A percentile compares a stretch with the other conserved stretches of the same genome.
These are phyloP conservation scores for Rhodosporidiobolus sp. DNA, from an alignment of 768 basidiomycete genomes.

Conservation along the genomic window DNA sequence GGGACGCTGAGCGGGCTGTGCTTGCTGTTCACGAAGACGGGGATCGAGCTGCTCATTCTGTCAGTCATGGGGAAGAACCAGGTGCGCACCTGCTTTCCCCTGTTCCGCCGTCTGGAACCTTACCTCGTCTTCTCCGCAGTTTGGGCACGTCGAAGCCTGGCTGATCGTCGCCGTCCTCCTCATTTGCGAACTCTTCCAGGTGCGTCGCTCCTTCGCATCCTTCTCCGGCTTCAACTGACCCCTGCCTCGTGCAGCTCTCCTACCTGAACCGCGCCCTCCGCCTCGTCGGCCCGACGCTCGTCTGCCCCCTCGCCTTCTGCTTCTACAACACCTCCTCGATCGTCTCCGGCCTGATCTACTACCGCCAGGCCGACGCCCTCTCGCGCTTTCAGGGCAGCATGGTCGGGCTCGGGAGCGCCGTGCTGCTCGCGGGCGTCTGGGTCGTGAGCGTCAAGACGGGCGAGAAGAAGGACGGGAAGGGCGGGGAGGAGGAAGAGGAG, in stretches of 20 bases:
- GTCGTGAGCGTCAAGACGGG: conserved; percentile 71
- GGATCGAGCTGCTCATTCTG: conserved; percentile 78
- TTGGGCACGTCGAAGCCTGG: conserved; percentile 58
- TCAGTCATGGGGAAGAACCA: conserved; percentile 71
- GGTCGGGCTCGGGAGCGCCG: conserved; percentile 69
- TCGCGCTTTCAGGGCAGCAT: conserved; percentile 66
- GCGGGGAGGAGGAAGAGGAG: not conserved
- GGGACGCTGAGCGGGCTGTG: conserved; percentile 90
- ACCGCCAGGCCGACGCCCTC: conserved; percentile 75
- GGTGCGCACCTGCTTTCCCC: conserved; percentile 10
- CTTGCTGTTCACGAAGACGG: conserved; percentile 87
- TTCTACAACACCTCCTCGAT: conserved; percentile 93
- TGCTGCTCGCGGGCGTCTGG: conserved; percentile 85
- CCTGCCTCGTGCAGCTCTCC: conserved; percentile 41
- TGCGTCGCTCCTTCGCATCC: conserved; percentile 24
- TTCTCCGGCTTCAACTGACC: not conserved
- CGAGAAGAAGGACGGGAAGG: not conserved
- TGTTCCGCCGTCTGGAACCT: not conserved
- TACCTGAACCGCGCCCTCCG: conserved; percentile 56
- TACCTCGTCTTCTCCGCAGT: conserved; percentile 36
- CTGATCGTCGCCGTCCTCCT: conserved; percentile 68
- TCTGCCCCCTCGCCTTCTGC: conserved; percentile 70
- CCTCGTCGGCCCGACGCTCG: conserved; percentile 64
- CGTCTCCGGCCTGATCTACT: conserved; percentile 81
- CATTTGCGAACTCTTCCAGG: conserved; percentile 71